Percentiles rank a stretch among this genome's conserved stretches.
Evolutionary conservation across 768 basidiomycete genomes (phyloP).

Genomic region (Calocybe gangraenosa): DNA sequence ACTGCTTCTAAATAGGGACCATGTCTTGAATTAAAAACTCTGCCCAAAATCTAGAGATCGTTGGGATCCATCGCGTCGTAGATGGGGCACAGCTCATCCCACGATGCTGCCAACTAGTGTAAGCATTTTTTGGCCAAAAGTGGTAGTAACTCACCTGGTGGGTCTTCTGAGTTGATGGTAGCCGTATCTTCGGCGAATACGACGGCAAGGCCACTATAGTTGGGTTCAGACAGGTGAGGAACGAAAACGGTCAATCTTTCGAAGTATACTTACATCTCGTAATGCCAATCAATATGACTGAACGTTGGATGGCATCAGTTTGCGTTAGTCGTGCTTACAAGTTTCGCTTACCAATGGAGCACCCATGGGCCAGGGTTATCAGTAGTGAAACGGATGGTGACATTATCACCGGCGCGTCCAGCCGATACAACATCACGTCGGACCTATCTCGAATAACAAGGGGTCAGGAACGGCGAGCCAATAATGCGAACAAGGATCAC

Average conservation of each 20-base stretch:
- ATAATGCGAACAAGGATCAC: background rate
- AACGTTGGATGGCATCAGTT: background rate
- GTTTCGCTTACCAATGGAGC: background rate
- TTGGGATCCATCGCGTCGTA: background rate
- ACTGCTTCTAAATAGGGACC: too few species aligned
- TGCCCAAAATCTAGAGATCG: too few species aligned
- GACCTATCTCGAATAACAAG: background rate
- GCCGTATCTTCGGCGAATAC: conserved; percentile 28
- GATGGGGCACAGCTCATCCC: background rate
- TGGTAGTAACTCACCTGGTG: background rate
- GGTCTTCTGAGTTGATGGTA: conserved; percentile 1
- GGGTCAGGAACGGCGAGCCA: background rate
- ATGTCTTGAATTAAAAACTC: too few species aligned
- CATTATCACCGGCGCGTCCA: background rate
- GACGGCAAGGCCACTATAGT: conserved; percentile 25
- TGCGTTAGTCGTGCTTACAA: background rate
- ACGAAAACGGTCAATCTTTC: background rate
- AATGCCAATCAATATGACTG: conserved; percentile 6
- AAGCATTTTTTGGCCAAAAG: too few species aligned
- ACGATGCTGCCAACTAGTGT: background rate
- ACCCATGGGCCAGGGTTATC: background rate
- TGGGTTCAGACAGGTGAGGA: background rate
- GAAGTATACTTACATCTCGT: background rate
- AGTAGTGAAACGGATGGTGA: background rate
- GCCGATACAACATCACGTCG: background rate